These are phyloP conservation scores for Gossypium arboreum DNA, from an alignment of 345 rosid species.

Conservation along the genomic window DNA sequence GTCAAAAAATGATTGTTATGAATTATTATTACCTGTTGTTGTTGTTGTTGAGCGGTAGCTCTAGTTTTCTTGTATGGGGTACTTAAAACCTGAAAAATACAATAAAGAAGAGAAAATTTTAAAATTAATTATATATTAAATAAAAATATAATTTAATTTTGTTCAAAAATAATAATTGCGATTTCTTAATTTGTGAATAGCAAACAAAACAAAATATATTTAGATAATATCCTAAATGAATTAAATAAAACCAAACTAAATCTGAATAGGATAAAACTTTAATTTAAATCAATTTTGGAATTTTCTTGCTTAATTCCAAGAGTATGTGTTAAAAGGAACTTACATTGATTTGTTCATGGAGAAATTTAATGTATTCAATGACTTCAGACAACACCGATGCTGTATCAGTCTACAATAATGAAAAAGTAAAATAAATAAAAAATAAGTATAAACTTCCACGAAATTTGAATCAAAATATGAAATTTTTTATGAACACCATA, in stretches of 20 bases:
- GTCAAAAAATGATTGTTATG: background rate
- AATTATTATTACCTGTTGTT: constrained; percentile 45
- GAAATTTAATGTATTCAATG: constrained; percentile 90
- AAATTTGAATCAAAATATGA: background rate
- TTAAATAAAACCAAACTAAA: too few species aligned
- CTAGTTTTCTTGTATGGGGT: constrained; percentile 94
- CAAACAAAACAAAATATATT: too few species aligned
- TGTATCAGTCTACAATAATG: constrained; percentile 82
- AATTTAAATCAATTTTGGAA: too few species aligned
- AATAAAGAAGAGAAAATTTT: background rate
- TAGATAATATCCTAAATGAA: too few species aligned
- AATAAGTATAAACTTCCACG: background rate
- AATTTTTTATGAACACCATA: background rate
- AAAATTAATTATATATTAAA: too few species aligned
- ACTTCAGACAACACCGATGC: constrained; percentile 99
- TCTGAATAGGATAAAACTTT: too few species aligned
- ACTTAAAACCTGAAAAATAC: constrained; percentile 56
- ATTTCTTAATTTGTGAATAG: too few species aligned
- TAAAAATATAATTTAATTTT: too few species aligned
- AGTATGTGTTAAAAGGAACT: constrained; percentile 26
- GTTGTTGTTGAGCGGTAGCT: constrained; percentile 56
- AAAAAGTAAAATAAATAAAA: background rate
- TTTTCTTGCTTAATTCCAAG: too few species aligned
- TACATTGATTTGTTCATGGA: constrained; percentile 89
- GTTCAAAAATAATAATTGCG: too few species aligned